Evolutionary conservation across 2,329 filamentous ascomycete genomes (phyloP).

Genomic region (Emmonsiellopsis sp.): DNA sequence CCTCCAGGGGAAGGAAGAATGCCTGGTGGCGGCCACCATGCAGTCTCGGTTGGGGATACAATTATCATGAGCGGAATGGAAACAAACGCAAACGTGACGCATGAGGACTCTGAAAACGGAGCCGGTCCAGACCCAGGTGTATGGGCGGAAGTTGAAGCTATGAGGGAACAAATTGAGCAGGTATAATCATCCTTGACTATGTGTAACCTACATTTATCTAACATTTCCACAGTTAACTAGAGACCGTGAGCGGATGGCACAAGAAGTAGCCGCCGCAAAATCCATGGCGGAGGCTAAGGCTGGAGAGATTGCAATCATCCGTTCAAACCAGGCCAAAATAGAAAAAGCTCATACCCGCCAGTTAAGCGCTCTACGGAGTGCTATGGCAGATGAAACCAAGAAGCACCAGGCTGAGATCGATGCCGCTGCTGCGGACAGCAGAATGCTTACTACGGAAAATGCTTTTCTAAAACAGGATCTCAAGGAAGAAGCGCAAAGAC

Average conservation of each 20-base stretch:
- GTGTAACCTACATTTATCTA: background rate
- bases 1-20: background rate
- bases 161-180: constrained; percentile 12
- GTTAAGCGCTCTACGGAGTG: constrained; percentile 43
- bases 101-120: background rate
- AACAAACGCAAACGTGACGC: background rate
- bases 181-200: constrained; percentile 1
- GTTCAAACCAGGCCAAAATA: constrained; percentile 47
- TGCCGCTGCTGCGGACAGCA: constrained; percentile 43
- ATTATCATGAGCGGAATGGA: background rate
- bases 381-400: constrained; percentile 44
- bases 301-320: constrained; percentile 55
- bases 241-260: constrained; percentile 31
- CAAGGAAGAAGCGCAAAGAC: constrained; percentile 44
- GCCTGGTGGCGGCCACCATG: background rate
- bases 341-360: constrained; percentile 46
- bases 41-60: background rate
- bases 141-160: constrained; percentile 7
- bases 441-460: constrained; percentile 50
- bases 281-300: constrained; percentile 41
- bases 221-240: constrained; percentile 23
- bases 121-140: background rate
- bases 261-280: constrained; percentile 32
- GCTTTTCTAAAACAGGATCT: constrained; percentile 54
- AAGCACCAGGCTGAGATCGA: constrained; percentile 49